Evolutionary conservation across 148 eudicot species (phyloP), one percentile per base, ranked within the genome.

Genomic region (Spergularia bocconei): DNA sequence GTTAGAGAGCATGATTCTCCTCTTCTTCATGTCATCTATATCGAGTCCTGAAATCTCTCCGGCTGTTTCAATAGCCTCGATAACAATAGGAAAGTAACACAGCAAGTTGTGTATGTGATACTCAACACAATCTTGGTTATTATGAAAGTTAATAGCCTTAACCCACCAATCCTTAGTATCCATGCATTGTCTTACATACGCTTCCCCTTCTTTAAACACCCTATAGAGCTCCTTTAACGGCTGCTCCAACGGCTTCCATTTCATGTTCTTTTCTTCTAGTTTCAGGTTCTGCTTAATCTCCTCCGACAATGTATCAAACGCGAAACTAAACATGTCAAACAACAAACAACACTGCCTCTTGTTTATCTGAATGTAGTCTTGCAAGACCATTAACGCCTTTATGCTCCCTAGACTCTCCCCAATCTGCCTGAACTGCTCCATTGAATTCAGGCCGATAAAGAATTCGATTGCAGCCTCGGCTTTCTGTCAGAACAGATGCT

Each of bases 401-500:
- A 90, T 63, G 77, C 94, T 81, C 51, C 94, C 94, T 59, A 88
- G 25, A 54, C 80, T 87, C 83, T 86, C 89, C 74, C 94, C 94
- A 15, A 90, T 83, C n/a, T 85, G 91, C 79, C 88, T 79, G 71
- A 88, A 81, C 33, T 88, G 94, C 74, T 90, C 94, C 94, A 90
- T 89, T 61, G 50, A n/a, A 41, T 55, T 54, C 74, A 29, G 48
- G 7, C 63, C 48, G 13, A 52, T 3, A 2, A 15, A 52, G 11
- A 71, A 48, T 9, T 38, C 62, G 21, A 71, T 10, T 5, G n/a
- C 17, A 11, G 33, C 38, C 56, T 5, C 20, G 55, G 11, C 67
- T 23, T n/a, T 16, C 20, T 57, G 25, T 9, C 14, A 13, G 17
- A 7, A 14, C 2, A 38, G 13, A 4, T 69, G 20, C 47, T 20